phyloP scores from a whole-genome alignment of 495 filamentous ascomycete species.

The Penicillium malachiteum region DNA sequence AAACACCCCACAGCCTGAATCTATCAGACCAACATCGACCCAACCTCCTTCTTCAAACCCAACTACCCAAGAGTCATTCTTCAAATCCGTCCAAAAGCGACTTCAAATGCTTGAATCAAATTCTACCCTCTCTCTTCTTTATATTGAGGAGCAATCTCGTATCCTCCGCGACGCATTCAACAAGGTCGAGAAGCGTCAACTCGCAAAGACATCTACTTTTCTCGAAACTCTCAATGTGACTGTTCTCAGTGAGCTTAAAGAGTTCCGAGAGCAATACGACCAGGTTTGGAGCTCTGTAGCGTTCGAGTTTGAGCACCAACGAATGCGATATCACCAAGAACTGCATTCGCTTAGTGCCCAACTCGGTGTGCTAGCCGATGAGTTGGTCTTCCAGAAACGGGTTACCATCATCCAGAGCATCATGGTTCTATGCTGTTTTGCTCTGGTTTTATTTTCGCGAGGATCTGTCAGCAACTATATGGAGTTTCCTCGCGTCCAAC shows the following conservation, averaged over 20 bases:
- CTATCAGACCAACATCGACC: conserved; percentile 50
- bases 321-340: conserved; percentile 76
- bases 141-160: conserved; percentile 93
- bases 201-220: conserved; percentile 77
- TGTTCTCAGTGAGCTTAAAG: conserved; percentile 78
- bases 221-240: conserved; percentile 81
- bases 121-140: conserved; percentile 87
- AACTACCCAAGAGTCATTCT: conserved; percentile 94
- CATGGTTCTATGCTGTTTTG: conserved; percentile 82
- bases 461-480: conserved; percentile 46
- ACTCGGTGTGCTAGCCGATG: conserved; percentile 83
- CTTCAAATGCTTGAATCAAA: conserved; percentile 89
- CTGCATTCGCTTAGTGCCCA: conserved; percentile 77
- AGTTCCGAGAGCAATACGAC: conserved; percentile 84
- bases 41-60: conserved; percentile 65
- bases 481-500: conserved; percentile 57
- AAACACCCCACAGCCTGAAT: conserved; percentile 26
- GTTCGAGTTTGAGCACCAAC: conserved; percentile 83
- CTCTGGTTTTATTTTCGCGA: conserved; percentile 76
- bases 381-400: conserved; percentile 92
- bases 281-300: conserved; percentile 95
- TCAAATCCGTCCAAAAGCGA: conserved; percentile 92
- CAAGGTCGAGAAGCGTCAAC: conserved; percentile 85
- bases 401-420: conserved; percentile 88
- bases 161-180: conserved; percentile 88